Conservation (phyloP, 768 basidiomycete genomes). For the Agrocybe chaxingu region DNA sequence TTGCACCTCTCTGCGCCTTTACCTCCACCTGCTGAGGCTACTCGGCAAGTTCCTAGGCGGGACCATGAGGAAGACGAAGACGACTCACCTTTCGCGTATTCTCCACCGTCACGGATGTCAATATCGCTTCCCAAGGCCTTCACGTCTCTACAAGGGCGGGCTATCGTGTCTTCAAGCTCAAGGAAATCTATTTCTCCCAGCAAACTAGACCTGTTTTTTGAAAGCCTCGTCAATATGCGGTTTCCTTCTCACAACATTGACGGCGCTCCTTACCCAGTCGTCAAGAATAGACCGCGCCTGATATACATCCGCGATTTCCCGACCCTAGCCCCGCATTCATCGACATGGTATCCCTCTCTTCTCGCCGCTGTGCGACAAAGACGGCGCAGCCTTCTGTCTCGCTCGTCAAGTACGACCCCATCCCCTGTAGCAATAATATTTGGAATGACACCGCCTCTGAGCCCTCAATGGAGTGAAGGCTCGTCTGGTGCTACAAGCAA, state of each 20-base stretch:
- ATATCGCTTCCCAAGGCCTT: conserved; percentile 38
- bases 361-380: conserved; percentile 75
- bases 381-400: conserved; percentile 60
- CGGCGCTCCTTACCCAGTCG: conserved; percentile 1
- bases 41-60: conserved; percentile 19
- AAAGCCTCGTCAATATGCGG: conserved; percentile 68
- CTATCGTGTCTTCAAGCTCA: conserved; percentile 36
- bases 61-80: conserved; percentile 47
- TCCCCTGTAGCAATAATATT: conserved; percentile 84
- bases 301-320: conserved; percentile 84
- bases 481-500: conserved; percentile 28
- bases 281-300: conserved; percentile 52
- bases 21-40: conserved; percentile 15
- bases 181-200: conserved; percentile 46
- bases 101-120: conserved; percentile 36
- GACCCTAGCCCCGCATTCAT: conserved; percentile 67
- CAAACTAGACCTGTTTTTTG: conserved; percentile 71
- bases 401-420: conserved; percentile 54
- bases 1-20: conserved; percentile 56
- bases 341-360: conserved; percentile 79
- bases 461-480: conserved; percentile 36
- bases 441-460: conserved; percentile 79
- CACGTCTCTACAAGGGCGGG: conserved; percentile 31
- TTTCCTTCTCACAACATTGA: conserved; percentile 14
- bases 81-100: conserved; percentile 22